Base-by-base conservation (phyloP, 345 rosid species). In the Punica granatum region DNA sequence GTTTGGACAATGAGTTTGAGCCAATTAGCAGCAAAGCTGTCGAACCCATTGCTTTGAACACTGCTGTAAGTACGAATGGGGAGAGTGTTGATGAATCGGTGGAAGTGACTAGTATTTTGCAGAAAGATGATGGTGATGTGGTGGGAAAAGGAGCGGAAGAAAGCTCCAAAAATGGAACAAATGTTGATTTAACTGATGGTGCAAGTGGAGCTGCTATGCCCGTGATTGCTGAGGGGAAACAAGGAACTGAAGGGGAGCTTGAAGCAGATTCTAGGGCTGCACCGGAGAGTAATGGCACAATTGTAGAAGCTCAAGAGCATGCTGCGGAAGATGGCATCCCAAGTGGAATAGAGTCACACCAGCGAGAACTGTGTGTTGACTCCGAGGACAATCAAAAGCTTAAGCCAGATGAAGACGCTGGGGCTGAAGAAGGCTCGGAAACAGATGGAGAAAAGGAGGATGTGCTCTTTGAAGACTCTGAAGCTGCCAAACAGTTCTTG, bases 401-500 rank as follows among this genome's bases (percentile, higher is more conserved):
- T 59, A 46, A 64, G 32, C 48, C 59, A 19, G 70, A 71, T 41
- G 83, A 76, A 70, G 78, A 75, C 33, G 79, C 69, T 61, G 83
- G 76, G 73, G 73, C 73, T 14, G 85, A 80, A 59, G 86, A 80
- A n/a, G n/a, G n/a, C 66, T 81, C 86, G 16, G 78, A 51, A 35
- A 69, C 83, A 25, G 96, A 89, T 72, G 88, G 76, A 33, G 97
- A 87, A 59, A 77, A 80, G 48, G 97, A 89, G 32, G 83, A 74
- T 60, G 74, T 82, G 84, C 68, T 90, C 44, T 87, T 87, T 84
- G 92, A 85, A 75, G 81, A 81, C 81, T 78, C 94, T 34, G 88
- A 87, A 77, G 90, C 92, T 78, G 96, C 98, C 71, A 83, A 74
- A 75, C 86, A 84, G 68, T 90, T 92, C 77, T 70, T 92, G 79